Percentiles rank a stretch among this genome's conserved stretches.
Evolutionary conservation across 2,329 filamentous ascomycete species (phyloP).

Genomic region (Nothomitra cinnamomea): DNA sequence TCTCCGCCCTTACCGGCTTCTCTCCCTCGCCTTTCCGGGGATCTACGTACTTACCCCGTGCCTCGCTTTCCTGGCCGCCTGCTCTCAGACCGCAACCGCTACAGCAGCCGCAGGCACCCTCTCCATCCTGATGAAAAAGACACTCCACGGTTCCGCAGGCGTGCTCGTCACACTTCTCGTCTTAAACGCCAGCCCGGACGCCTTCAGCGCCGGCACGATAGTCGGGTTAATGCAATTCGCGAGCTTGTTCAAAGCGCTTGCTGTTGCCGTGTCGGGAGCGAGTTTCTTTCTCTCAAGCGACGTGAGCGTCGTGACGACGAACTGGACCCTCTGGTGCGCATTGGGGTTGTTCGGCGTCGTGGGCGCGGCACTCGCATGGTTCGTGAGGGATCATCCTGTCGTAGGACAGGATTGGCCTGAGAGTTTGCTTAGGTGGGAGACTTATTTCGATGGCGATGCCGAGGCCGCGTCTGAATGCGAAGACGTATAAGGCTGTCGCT

Average conservation of each 20-base stretch:
- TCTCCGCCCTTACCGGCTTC: slow-evolving; percentile 24
- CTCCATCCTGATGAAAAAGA: slow-evolving; percentile 26
- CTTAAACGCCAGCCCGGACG: slow-evolving; percentile 30
- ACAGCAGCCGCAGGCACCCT: slow-evolving; percentile 18
- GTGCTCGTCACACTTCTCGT: slow-evolving; percentile 29
- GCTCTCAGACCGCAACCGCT: slow-evolving; percentile 13
- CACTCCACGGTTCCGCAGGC: slow-evolving; percentile 24
- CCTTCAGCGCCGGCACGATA: slow-evolving; percentile 28
- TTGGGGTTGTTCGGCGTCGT: slow-evolving; percentile 23
- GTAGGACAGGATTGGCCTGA: slow-evolving; percentile 27
- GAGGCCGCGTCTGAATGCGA: not conserved
- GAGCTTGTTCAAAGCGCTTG: slow-evolving; percentile 29
- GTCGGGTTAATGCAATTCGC: slow-evolving; percentile 31
- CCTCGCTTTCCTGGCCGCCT: slow-evolving; percentile 16
- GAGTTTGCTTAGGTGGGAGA: slow-evolving; percentile 28
- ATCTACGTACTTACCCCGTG: slow-evolving; percentile 12
- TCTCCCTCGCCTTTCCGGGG: slow-evolving; percentile 12
- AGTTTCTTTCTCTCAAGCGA: slow-evolving; percentile 29
- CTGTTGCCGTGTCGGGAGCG: slow-evolving; percentile 27
- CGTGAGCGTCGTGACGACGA: slow-evolving; percentile 25
- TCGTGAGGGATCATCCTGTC: slow-evolving; percentile 26
- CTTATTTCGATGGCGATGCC: slow-evolving; percentile 22
- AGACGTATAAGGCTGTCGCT: no score
- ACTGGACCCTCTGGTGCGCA: slow-evolving; percentile 27
- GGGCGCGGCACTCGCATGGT: slow-evolving; percentile 27